phyloP scores from a whole-genome alignment of 2,329 filamentous ascomycete species.

The Aulographum hederae region DNA sequence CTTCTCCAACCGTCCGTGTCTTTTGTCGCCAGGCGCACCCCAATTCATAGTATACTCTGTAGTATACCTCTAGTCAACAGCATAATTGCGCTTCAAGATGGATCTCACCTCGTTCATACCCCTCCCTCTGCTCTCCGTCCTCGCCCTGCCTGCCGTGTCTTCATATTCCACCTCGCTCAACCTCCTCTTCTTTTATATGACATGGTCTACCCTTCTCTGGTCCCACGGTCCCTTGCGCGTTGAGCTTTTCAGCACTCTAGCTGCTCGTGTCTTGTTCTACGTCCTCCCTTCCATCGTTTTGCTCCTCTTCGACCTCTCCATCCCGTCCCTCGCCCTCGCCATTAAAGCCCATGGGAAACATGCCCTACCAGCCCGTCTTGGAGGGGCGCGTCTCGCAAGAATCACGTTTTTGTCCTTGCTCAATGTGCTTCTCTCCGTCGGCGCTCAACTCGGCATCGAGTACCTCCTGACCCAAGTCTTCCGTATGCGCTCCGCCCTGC shows the following conservation, averaged over 20 bases:
- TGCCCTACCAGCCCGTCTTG: constrained; percentile 2
- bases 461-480: constrained; percentile 33
- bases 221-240: constrained; percentile 4
- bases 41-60: too few species aligned
- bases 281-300: constrained; percentile 3
- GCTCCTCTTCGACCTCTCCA: constrained; percentile 2
- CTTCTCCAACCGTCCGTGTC: too few species aligned
- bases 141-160: constrained; percentile 17
- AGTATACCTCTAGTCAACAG: too few species aligned
- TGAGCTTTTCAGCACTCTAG: constrained; percentile 2
- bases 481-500: constrained; percentile 34
- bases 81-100: too few species aligned
- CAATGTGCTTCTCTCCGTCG: constrained; percentile 4
- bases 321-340: constrained; percentile 2
- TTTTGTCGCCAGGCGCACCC: too few species aligned
- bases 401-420: constrained; percentile 2
- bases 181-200: constrained; percentile 6
- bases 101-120: constrained; percentile 2
- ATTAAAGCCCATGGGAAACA: constrained; percentile 4
- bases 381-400: constrained; percentile 2
- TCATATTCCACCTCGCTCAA: constrained; percentile 12
- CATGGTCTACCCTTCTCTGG: constrained; percentile 5
- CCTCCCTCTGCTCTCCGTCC: constrained; percentile 10
- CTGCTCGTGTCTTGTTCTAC: constrained; percentile 2
- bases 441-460: constrained; percentile 35